A percentile compares a stretch with the other conserved stretches of the same genome.
Conservation (phyloP, 768 basidiomycete species). For the Termitomyces sp. region DNA sequence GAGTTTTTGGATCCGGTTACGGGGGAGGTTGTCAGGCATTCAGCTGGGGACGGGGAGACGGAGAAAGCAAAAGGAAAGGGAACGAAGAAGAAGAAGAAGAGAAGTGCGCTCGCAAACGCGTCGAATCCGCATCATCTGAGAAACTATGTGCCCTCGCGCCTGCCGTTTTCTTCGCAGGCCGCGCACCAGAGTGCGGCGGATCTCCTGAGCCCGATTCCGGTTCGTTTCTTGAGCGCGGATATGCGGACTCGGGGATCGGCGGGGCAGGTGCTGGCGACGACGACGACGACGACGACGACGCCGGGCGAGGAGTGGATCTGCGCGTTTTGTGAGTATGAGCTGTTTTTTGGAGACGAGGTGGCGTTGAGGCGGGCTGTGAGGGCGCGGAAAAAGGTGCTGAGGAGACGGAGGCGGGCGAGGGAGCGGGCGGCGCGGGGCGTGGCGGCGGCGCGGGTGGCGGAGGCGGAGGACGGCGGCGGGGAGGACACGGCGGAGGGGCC, state of each 20-base stretch:
- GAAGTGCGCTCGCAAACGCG: conserved; percentile 85
- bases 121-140: conserved; percentile 94
- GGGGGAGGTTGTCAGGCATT: neutral
- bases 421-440: conserved; percentile 55
- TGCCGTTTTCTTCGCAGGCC: conserved; percentile 48
- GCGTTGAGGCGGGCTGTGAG: conserved; percentile 60
- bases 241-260: too few species aligned
- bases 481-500: conserved; percentile 17
- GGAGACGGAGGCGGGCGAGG: conserved; percentile 63
- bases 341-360: conserved; percentile 80
- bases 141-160: conserved; percentile 88
- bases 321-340: conserved; percentile 86
- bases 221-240: conserved; percentile 67
- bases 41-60: neutral
- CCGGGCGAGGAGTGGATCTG: conserved; percentile 92
- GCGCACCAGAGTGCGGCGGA: conserved; percentile 15
- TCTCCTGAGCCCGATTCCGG: conserved; percentile 54
- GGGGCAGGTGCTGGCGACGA: conserved; percentile 24
- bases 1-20: conserved; percentile 32
- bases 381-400: conserved; percentile 76
- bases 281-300: conserved; percentile 15
- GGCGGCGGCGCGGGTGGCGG: conserved; percentile 19
- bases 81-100: conserved; percentile 85
- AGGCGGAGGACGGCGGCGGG: conserved; percentile 8
- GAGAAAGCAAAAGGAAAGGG: neutral